phyloP scores from a whole-genome alignment of 805 yeast genomes.

The Candida boidinii region DNA sequence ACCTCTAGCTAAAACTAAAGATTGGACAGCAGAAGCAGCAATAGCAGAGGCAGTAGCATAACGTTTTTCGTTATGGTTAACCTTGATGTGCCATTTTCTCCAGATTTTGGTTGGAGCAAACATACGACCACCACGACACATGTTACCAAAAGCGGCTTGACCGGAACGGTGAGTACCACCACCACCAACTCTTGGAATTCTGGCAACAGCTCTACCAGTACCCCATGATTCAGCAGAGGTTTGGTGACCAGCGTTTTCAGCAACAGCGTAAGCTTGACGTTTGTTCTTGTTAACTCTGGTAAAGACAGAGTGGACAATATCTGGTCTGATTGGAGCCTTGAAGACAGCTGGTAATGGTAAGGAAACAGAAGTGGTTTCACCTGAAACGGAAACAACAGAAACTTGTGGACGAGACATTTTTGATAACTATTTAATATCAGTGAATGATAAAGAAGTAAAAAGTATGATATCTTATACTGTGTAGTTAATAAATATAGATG shows the following conservation, averaged over 20 bases:
- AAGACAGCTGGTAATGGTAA: constrained; percentile 97
- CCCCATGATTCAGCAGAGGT: constrained; percentile 99
- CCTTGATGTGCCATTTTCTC: constrained; percentile 99
- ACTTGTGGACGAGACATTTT: constrained; percentile 82
- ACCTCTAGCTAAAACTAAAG: constrained; percentile 98
- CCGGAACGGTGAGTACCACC: constrained; percentile 99
- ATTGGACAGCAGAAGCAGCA: constrained; percentile 98
- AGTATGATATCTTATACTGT: too few relatives aligned
- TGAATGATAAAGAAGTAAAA: too few relatives aligned
- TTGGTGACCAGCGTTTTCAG: constrained; percentile 99
- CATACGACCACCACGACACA: constrained; percentile 99
- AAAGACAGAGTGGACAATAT: constrained; percentile 97
- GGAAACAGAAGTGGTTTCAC: constrained; percentile 78
- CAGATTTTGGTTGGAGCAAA: constrained; percentile 99
- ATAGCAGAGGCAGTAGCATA: constrained; percentile 99
- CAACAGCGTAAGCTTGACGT: constrained; percentile 99
- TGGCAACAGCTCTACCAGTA: constrained; percentile 99
- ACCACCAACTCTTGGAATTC: constrained; percentile 99
- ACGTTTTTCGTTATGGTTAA: constrained; percentile 99
- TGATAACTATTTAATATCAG: too few relatives aligned
- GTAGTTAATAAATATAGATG: too few relatives aligned
- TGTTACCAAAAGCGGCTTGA: constrained; percentile 99
- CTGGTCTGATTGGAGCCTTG: constrained; percentile 99
- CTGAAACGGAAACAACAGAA: constrained; percentile 77
- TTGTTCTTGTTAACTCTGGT: constrained; percentile 99